Conservation (phyloP, 148 eudicot genomes). For the Chenopodium suecicum region DNA sequence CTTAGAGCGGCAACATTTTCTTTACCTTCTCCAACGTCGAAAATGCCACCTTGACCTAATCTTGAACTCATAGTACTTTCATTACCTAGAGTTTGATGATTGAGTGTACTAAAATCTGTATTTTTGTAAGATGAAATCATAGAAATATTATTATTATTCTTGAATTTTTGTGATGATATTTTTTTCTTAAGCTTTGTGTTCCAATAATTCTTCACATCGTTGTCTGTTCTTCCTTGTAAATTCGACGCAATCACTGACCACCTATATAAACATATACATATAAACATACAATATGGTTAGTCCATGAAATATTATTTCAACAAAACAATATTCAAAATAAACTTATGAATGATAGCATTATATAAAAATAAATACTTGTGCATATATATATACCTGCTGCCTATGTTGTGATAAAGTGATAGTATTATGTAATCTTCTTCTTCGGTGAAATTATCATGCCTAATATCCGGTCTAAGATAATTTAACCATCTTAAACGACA, state of each 20-base stretch:
- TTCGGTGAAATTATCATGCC: constrained; percentile 54
- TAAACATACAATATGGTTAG: too few relatives aligned
- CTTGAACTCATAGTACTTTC: not conserved
- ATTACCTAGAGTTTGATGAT: not conserved
- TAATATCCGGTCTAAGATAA: constrained; percentile 61
- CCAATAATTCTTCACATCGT: constrained; percentile 59
- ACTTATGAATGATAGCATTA: too few relatives aligned
- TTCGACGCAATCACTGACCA: constrained; percentile 53
- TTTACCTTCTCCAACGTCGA: not conserved
- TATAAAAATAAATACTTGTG: not conserved
- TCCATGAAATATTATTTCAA: not conserved
- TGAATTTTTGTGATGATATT: constrained; percentile 7
- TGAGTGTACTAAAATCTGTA: not conserved
- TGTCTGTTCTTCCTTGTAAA: constrained; percentile 47
- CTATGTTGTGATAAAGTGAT: constrained; percentile 37
- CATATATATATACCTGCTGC: constrained; percentile 47
- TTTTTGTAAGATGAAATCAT: not conserved
- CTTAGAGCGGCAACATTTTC: not conserved
- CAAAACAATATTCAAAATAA: too few relatives aligned
- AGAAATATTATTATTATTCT: not conserved
- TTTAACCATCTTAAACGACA: constrained; percentile 67
- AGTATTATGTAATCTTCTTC: constrained; percentile 55
- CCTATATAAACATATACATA: constrained; percentile 22
- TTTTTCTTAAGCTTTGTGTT: constrained; percentile 51
- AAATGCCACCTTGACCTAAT: not conserved